Base-by-base conservation (phyloP, 1,284 basidiomycete genomes). In the Ustilago hordei region DNA sequence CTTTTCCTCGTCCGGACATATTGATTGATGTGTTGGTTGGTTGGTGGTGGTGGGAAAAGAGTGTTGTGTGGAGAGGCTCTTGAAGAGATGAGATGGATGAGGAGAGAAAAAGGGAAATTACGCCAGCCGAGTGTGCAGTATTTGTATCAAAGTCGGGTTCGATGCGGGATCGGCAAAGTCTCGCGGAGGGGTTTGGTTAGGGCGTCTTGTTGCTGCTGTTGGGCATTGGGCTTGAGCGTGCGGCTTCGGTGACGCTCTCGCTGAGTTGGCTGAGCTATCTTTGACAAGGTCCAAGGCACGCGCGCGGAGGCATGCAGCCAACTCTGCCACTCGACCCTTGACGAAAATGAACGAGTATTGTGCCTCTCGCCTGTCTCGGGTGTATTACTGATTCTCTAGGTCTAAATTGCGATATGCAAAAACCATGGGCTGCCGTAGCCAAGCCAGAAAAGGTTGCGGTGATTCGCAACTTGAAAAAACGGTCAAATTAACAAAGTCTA, bases 1-100 rank as follows among this genome's bases (percentile, higher is more conserved):
- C 84, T 64, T 85, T 85, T 75, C 84, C 84, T 64, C 84, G 78
- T 76, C 80, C 80, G 70, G 82, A 82, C 80, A 82, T 84, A 67
- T 82, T 76, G 75, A 66, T 65, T 39, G 48, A 60, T 57, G 70
- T 73, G 62, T 72, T 47, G 63, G 45, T 47, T 60, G 63, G 57
- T 60, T 64, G 35, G 68, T 54, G 57, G 64, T 55, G 59, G 19
- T 43, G 39, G 64, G 64, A 55, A 64, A 58, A 41, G 54, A 56
- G 62, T 50, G 50, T 64, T 48, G 56, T 56, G 62, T 60, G 54
- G 66, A 69, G n/a, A 31, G 15, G 60, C 60, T 69, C 61, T 65
- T 77, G 65, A 69, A 69, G 75, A 68, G 69, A 69, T 60, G 64
- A 63, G 69, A 50, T 66, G 58, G 66, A 57, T 64, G 68, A 64